Conservation (phyloP, 129 eudicot genomes). For the Heracleum sosnowskyi region DNA sequence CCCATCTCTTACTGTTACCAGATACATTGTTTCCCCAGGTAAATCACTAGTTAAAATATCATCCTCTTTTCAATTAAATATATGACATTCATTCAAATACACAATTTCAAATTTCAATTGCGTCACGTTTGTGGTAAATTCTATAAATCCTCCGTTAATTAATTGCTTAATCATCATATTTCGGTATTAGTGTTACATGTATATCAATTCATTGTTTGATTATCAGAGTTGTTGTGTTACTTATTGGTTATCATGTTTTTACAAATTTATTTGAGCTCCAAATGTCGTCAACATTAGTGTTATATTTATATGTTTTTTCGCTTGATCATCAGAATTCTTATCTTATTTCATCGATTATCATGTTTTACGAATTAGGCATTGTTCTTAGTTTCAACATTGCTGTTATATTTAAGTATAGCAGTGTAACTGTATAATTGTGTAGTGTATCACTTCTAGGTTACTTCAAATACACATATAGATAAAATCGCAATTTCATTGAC, state of each 20-base stretch:
- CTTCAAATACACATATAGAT: too few relatives aligned
- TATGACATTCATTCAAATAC: too few relatives aligned
- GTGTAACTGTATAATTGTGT: background rate
- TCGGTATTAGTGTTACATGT: background rate
- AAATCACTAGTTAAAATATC: background rate
- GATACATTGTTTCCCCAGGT: background rate
- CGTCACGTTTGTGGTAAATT: background rate
- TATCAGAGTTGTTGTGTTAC: too few relatives aligned
- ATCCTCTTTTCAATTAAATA: background rate
- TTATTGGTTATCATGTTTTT: background rate
- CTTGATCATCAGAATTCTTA: background rate
- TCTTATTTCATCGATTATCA: background rate
- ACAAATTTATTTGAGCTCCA: background rate
- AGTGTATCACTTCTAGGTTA: background rate
- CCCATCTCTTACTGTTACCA: background rate
- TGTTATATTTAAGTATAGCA: background rate
- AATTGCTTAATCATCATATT: too few relatives aligned
- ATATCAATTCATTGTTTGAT: too few relatives aligned
- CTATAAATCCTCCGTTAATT: background rate
- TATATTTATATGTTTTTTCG: too few relatives aligned
- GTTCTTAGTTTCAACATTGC: background rate
- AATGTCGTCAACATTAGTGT: background rate
- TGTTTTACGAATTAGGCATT: background rate
- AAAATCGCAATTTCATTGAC: background rate
- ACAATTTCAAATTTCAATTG: background rate